Percentiles rank a stretch among this genome's conserved stretches.
These are phyloP conservation scores for Fusarium concolor DNA, from an alignment of 2,329 filamentous ascomycete genomes.

Conservation along the genomic window DNA sequence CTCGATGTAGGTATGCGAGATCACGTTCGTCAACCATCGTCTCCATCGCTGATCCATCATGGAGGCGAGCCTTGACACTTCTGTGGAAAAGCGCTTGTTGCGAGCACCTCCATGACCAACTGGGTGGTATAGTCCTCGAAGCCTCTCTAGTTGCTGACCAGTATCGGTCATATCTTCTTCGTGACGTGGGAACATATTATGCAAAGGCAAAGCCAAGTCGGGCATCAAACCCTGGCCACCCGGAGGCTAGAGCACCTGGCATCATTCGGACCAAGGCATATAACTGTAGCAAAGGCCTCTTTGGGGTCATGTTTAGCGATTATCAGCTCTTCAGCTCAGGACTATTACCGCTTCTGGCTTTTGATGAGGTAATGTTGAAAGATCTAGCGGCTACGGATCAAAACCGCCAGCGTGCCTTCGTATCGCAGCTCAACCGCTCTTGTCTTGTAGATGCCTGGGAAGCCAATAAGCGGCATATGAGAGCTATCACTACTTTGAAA, in stretches of 20 bases:
- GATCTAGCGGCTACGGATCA: background rate
- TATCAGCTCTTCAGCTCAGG: slow-evolving; percentile 15
- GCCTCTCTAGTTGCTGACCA: background rate
- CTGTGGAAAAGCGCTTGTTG: slow-evolving; percentile 8
- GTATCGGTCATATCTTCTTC: slow-evolving; percentile 8
- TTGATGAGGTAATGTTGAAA: slow-evolving; percentile 7
- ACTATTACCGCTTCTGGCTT: slow-evolving; percentile 9
- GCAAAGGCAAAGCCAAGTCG: background rate
- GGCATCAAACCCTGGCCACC: background rate
- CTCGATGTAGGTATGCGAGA: slow-evolving; percentile 11
- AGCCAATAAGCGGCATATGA: slow-evolving; percentile 18
- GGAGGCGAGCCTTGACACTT: background rate
- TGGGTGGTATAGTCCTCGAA: background rate
- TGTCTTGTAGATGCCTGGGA: slow-evolving; percentile 2
- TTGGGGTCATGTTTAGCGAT: slow-evolving; percentile 12
- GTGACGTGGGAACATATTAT: background rate
- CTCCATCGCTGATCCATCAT: background rate
- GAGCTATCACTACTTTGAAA: background rate
- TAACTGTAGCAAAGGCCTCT: background rate
- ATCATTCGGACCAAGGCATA: background rate
- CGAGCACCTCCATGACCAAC: background rate
- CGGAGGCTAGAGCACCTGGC: background rate
- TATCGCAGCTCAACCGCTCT: slow-evolving; percentile 3
- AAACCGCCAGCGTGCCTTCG: slow-evolving; percentile 7
- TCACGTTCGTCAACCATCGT: background rate